These are phyloP conservation scores for Cadophora sp. DNA, from an alignment of 2,329 filamentous ascomycete species.

Conservation along the genomic window DNA sequence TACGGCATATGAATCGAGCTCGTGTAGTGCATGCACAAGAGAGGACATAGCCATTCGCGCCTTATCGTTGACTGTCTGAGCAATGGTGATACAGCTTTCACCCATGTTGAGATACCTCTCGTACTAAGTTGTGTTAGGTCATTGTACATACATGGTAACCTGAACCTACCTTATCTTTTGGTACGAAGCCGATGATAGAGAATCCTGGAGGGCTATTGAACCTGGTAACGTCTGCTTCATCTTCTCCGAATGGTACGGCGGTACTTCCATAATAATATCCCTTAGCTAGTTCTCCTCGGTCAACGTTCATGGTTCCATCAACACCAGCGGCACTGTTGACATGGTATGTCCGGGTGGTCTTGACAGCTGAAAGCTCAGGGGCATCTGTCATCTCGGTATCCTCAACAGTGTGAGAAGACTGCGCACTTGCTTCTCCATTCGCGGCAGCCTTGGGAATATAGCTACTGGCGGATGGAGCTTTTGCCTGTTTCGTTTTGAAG, in stretches of 20 bases:
- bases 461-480: conserved; percentile 76
- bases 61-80: conserved; percentile 79
- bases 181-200: conserved; percentile 87
- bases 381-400: conserved; percentile 52
- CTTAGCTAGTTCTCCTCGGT: conserved; percentile 84
- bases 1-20: conserved; percentile 84
- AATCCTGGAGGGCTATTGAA: conserved; percentile 78
- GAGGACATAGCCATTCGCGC: conserved; percentile 87
- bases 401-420: conserved; percentile 57
- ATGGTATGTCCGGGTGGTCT: conserved; percentile 79
- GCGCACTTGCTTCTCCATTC: conserved; percentile 52
- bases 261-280: conserved; percentile 94
- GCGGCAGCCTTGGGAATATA: conserved; percentile 62
- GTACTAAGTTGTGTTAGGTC: conserved; percentile 58
- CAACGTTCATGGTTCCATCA: conserved; percentile 82
- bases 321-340: conserved; percentile 76
- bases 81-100: conserved; percentile 77
- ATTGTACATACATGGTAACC: not conserved
- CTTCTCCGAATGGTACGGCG: conserved; percentile 85
- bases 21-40: conserved; percentile 84
- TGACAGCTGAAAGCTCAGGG: conserved; percentile 69
- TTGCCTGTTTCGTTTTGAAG: conserved; percentile 81
- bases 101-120: conserved; percentile 87
- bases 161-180: conserved; percentile 65
- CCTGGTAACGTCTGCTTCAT: conserved; percentile 87